Evolutionary conservation across 305 asterid species (phyloP).

Genomic region (Fraxinus baroniana): DNA sequence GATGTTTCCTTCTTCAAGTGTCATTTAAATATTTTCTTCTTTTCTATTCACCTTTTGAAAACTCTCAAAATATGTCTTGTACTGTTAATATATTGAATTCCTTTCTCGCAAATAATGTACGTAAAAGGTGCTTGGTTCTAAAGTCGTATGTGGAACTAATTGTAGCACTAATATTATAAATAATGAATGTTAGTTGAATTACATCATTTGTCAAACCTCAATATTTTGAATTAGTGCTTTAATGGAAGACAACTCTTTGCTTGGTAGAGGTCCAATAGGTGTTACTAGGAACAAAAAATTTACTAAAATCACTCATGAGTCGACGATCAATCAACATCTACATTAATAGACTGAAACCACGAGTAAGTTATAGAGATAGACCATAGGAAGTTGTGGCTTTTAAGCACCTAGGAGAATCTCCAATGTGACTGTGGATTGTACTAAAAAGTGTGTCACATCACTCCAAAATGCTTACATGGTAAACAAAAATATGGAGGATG

Average conservation of each 20-base stretch:
- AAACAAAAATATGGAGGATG: too few species aligned
- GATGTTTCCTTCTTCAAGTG: not conserved
- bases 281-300: not conserved
- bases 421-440: too few species aligned
- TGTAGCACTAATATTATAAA: not conserved
- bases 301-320: not conserved
- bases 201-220: not conserved
- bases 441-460: too few species aligned
- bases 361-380: not conserved
- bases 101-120: not conserved
- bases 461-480: too few species aligned
- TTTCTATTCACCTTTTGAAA: not conserved
- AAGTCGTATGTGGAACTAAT: not conserved
- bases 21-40: not conserved
- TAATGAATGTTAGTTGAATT: not conserved
- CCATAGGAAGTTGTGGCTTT: not conserved
- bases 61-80: not conserved
- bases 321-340: not conserved
- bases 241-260: not conserved
- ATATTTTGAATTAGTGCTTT: not conserved
- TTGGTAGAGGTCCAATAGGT: not conserved
- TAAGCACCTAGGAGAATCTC: not conserved
- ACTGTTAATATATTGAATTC: not conserved
- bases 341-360: not conserved
- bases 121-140: not conserved